Conservation (phyloP, 2,329 filamentous ascomycete genomes). For the Fusarium sp. region DNA sequence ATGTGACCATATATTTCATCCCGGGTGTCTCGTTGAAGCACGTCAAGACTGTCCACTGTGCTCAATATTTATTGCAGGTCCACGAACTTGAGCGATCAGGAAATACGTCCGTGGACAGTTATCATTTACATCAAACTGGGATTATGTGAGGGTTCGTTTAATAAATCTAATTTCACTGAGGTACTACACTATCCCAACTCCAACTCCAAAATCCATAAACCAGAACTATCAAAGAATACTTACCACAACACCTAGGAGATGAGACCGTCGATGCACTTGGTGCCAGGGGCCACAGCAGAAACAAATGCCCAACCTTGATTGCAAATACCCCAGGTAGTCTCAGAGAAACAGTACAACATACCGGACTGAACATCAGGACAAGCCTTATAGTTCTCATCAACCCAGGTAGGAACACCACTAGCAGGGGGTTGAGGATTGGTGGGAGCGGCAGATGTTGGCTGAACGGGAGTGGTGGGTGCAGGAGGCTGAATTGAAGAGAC, state of each 20-base stretch:
- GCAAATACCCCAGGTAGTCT: conserved; percentile 43
- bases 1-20: conserved; percentile 20
- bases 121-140: neutral
- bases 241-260: conserved; percentile 13
- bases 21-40: neutral
- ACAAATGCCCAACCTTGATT: conserved; percentile 43
- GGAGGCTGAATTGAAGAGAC: neutral
- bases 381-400: conserved; percentile 20
- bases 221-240: neutral
- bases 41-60: conserved; percentile 13
- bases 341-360: conserved; percentile 35
- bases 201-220: neutral
- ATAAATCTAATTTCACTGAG: neutral
- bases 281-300: conserved; percentile 36
- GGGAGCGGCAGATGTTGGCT: conserved; percentile 1
- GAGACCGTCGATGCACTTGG: conserved; percentile 38
- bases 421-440: neutral
- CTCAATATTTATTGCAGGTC: conserved; percentile 3
- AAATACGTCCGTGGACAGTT: too few species aligned
- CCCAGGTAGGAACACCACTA: conserved; percentile 30
- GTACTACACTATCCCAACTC: neutral
- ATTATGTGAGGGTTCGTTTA: neutral
- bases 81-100: neutral
- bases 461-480: neutral
- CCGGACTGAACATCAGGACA: conserved; percentile 32